These are phyloP conservation scores for Rhizopus arrhizus DNA, from an alignment of 371 early-diverging fungal species.

Conservation along the genomic window DNA sequence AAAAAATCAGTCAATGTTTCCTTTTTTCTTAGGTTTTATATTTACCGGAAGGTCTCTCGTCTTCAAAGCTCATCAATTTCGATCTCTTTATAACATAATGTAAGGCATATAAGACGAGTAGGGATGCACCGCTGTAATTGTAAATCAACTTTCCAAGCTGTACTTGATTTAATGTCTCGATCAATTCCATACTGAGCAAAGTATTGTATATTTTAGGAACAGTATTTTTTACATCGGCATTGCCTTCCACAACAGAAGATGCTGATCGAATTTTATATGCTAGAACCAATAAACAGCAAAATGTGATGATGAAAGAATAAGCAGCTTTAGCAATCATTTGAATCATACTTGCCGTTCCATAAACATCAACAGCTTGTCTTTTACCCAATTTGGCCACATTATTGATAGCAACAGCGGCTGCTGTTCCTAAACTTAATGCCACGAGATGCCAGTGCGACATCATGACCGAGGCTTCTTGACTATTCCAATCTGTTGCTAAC, in stretches of 20 bases:
- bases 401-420: not conserved
- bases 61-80: slow-evolving; percentile 16
- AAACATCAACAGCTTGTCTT: slow-evolving; percentile 23
- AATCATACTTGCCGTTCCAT: slow-evolving; percentile 32
- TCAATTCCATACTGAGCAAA: slow-evolving; percentile 28
- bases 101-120: slow-evolving; percentile 32
- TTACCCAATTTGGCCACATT: slow-evolving; percentile 6
- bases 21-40: not conserved
- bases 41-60: slow-evolving; percentile 3
- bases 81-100: slow-evolving; percentile 41
- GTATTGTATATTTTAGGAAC: slow-evolving; percentile 24
- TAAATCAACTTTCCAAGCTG: slow-evolving; percentile 44
- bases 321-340: slow-evolving; percentile 20
- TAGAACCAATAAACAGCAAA: slow-evolving; percentile 31
- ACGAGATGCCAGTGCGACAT: slow-evolving; percentile 25
- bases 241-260: not conserved
- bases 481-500: slow-evolving; percentile 15
- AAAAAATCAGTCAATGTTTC: not conserved
- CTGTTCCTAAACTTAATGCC: slow-evolving; percentile 13
- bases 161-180: slow-evolving; percentile 31
- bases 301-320: slow-evolving; percentile 12
- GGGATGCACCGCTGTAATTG: slow-evolving; percentile 39
- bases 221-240: not conserved
- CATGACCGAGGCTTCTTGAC: slow-evolving; percentile 1
- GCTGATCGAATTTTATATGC: slow-evolving; percentile 38